These are phyloP conservation scores for Chlorella sp. DNA, from an alignment of 139 green algal species.

Conservation along the genomic window DNA sequence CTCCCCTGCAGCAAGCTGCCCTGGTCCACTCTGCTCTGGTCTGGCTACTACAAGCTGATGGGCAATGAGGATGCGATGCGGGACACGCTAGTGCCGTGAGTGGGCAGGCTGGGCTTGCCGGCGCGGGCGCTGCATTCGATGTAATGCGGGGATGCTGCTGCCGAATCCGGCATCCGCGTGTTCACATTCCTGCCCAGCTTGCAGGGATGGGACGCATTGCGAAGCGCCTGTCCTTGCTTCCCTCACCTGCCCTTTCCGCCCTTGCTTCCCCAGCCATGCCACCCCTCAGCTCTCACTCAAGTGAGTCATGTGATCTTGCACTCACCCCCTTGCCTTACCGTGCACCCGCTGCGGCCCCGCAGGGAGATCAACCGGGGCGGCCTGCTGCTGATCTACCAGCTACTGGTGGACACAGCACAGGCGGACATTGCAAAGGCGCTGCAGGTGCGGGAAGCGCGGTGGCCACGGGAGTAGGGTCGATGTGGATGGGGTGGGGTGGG, in stretches of 20 bases:
- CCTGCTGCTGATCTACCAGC: constrained; percentile 52
- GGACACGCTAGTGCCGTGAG: constrained; percentile 43
- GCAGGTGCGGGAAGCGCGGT: not conserved
- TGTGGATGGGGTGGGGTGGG: not conserved
- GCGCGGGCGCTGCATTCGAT: too few relatives aligned
- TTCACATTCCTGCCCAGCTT: too few relatives aligned
- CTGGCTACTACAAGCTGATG: constrained; percentile 37
- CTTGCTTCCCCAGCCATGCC: too few relatives aligned
- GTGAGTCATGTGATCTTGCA: too few relatives aligned
- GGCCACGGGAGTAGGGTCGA: not conserved
- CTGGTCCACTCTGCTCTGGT: constrained; percentile 9
- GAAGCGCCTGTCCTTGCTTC: too few relatives aligned
- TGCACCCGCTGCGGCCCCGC: too few relatives aligned
- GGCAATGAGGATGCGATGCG: constrained; percentile 47
- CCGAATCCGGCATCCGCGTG: too few relatives aligned
- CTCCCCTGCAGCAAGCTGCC: constrained; percentile 34
- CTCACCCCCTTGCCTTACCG: too few relatives aligned
- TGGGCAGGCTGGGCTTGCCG: not conserved
- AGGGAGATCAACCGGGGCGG: constrained; percentile 52
- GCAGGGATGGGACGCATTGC: too few relatives aligned
- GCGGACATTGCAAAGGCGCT: constrained; percentile 29
- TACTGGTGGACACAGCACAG: constrained; percentile 43
- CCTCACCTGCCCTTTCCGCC: too few relatives aligned
- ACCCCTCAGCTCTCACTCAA: too few relatives aligned
- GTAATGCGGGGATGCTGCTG: too few relatives aligned